Percentiles rank a stretch among this genome's conserved stretches.
Conservation (phyloP, 2,329 filamentous ascomycete species). For the Botrytis porri region DNA sequence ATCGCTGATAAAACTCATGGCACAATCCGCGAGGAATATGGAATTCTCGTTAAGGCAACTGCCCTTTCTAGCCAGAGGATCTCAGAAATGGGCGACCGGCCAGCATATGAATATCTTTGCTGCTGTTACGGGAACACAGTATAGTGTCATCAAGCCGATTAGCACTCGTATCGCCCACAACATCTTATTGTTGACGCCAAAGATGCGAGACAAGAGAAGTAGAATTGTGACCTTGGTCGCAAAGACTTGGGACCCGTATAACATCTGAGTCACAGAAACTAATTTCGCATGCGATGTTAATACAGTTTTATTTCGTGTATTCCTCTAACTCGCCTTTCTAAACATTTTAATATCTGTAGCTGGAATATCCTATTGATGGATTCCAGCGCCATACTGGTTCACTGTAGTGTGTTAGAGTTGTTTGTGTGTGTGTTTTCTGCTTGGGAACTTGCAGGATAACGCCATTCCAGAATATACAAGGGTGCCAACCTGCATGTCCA, state of each 20-base stretch:
- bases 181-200: background rate
- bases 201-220: background rate
- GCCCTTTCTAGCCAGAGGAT: background rate
- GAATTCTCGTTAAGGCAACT: slow-evolving; percentile 1
- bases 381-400: background rate
- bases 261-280: background rate
- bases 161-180: background rate
- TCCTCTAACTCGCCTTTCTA: background rate
- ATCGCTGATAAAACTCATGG: slow-evolving; percentile 5
- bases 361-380: background rate
- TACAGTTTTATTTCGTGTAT: background rate
- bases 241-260: background rate
- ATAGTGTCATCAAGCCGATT: background rate
- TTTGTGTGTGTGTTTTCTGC: background rate
- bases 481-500: background rate
- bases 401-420: background rate
- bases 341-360: background rate
- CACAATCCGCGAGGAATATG: slow-evolving; percentile 4
- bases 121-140: slow-evolving; percentile 1
- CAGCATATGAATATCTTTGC: slow-evolving; percentile 13
- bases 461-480: background rate
- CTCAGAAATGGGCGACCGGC: slow-evolving; percentile 4
- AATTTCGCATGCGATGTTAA: background rate
- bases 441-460: background rate
- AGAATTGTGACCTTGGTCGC: slow-evolving; percentile 1